A percentile compares a stretch with the other conserved stretches of the same genome.
Conservation (phyloP, 1,139 yeast genomes). For the Candida labiduridarum region DNA sequence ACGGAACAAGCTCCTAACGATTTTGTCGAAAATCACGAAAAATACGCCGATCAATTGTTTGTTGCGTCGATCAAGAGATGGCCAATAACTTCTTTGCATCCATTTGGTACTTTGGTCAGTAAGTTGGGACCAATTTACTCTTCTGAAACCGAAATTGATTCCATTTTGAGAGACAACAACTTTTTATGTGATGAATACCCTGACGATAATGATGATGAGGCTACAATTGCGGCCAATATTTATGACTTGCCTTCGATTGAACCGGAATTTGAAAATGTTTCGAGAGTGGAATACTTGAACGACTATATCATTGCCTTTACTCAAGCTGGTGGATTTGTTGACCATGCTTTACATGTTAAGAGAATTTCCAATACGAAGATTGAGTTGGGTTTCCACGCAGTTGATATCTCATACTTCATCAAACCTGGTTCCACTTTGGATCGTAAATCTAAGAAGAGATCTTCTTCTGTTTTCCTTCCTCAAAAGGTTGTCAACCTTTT, state of each 20-base stretch:
- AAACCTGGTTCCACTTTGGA: constrained; percentile 77
- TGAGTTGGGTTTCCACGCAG: constrained; percentile 77
- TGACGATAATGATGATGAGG: constrained; percentile 23
- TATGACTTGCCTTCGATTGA: constrained; percentile 43
- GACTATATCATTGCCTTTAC: constrained; percentile 71
- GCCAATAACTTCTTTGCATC: constrained; percentile 98
- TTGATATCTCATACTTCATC: constrained; percentile 75
- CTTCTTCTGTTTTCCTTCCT: constrained; percentile 88
- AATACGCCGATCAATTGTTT: constrained; percentile 77
- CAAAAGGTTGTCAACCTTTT: constrained; percentile 71
- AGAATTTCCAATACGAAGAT: constrained; percentile 58
- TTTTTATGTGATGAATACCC: constrained; percentile 86
- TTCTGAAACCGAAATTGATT: constrained; percentile 78
- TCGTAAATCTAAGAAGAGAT: constrained; percentile 88
- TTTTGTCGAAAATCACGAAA: constrained; percentile 89
- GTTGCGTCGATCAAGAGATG: constrained; percentile 97
- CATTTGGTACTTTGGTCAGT: constrained; percentile 91
- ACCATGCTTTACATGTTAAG: constrained; percentile 80
- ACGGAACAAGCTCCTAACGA: constrained; percentile 97
- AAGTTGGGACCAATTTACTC: constrained; percentile 84
- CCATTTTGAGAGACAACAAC: constrained; percentile 90
- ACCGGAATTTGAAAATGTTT: constrained; percentile 33
- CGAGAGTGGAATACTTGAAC: constrained; percentile 59
- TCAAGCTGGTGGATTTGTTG: constrained; percentile 62
- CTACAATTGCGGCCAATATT: constrained; percentile 16